Percentiles rank a stretch among this genome's conserved stretches.
These are phyloP conservation scores for Candida hungchunana DNA, from an alignment of 805 yeast species.

Conservation along the genomic window DNA sequence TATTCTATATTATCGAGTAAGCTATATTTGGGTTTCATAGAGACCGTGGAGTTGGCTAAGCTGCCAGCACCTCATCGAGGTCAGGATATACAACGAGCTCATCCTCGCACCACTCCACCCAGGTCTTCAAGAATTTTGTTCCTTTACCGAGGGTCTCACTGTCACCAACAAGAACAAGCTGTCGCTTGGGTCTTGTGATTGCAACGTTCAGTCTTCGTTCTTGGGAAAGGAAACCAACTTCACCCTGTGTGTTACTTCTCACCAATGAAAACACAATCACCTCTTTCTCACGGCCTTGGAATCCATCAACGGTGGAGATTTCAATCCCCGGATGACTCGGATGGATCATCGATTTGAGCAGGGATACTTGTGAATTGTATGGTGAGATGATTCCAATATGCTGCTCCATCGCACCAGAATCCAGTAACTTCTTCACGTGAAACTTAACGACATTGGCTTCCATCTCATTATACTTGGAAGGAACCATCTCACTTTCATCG, in stretches of 20 bases:
- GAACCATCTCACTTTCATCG: constrained; percentile 28
- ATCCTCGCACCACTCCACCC: constrained; percentile 71
- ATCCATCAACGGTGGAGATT: constrained; percentile 90
- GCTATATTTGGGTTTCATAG: not conserved
- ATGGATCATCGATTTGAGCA: constrained; percentile 31
- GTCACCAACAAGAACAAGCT: constrained; percentile 83
- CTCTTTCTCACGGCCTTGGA: constrained; percentile 95
- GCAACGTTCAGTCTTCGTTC: constrained; percentile 85
- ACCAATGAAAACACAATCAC: constrained; percentile 77
- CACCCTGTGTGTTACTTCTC: constrained; percentile 64
- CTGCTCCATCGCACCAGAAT: constrained; percentile 46
- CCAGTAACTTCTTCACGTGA: constrained; percentile 51
- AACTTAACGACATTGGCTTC: constrained; percentile 61
- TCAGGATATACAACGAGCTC: constrained; percentile 56
- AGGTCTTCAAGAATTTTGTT: constrained; percentile 47
- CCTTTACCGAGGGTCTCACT: constrained; percentile 54
- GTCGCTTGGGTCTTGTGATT: constrained; percentile 84
- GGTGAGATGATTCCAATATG: constrained; percentile 88
- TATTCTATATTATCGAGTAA: too few species aligned
- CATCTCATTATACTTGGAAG: constrained; percentile 72
- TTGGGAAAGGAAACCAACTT: constrained; percentile 81
- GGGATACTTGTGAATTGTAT: constrained; percentile 78
- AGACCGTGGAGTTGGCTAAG: too few species aligned
- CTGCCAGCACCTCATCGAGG: constrained; percentile 32
- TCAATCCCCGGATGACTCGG: constrained; percentile 45